Evolutionary conservation across 345 rosid genomes (phyloP).

Genomic region (Aurinia saxatilis): DNA sequence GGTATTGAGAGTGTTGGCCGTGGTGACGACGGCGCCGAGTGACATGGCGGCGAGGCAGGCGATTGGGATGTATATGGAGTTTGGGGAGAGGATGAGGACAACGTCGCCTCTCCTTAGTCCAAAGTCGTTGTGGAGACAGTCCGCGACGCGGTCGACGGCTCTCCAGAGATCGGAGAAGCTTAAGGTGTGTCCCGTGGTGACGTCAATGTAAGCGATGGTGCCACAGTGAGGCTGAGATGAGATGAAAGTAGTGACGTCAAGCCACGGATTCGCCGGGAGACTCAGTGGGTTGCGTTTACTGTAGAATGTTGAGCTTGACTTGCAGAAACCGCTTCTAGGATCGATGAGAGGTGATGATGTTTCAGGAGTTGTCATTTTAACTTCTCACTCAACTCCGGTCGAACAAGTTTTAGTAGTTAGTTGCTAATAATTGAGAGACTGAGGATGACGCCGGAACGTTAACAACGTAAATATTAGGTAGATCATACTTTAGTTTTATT

Average conservation of each 20-base stretch:
- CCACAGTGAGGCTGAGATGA: slow-evolving; percentile 68
- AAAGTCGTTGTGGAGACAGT: slow-evolving; percentile 38
- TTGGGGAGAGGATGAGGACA: slow-evolving; percentile 69
- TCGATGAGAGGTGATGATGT: slow-evolving; percentile 9
- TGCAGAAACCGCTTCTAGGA: slow-evolving; percentile 53
- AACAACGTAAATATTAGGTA: no score
- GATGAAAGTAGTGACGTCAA: slow-evolving; percentile 73
- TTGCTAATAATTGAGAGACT: no score
- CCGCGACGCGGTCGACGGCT: slow-evolving; percentile 57
- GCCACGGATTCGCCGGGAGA: slow-evolving; percentile 38
- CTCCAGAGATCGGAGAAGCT: slow-evolving; percentile 62
- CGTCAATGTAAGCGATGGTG: slow-evolving; percentile 66
- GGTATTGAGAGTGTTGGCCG: slow-evolving; percentile 84
- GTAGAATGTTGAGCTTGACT: slow-evolving; percentile 44
- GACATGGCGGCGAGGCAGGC: slow-evolving; percentile 79
- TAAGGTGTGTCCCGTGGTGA: slow-evolving; percentile 50
- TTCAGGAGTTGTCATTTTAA: not conserved
- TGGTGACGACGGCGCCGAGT: slow-evolving; percentile 77
- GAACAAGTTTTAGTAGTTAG: no score
- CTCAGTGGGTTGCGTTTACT: slow-evolving; percentile 54
- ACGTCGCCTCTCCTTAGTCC: slow-evolving; percentile 67
- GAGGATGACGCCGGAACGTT: no score
- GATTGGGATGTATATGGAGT: slow-evolving; percentile 65
- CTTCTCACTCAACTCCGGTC: not conserved
- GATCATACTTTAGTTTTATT: no score